These are phyloP conservation scores for Backusella sp. DNA, from an alignment of 192 early-diverging fungal species.

Conservation along the genomic window DNA sequence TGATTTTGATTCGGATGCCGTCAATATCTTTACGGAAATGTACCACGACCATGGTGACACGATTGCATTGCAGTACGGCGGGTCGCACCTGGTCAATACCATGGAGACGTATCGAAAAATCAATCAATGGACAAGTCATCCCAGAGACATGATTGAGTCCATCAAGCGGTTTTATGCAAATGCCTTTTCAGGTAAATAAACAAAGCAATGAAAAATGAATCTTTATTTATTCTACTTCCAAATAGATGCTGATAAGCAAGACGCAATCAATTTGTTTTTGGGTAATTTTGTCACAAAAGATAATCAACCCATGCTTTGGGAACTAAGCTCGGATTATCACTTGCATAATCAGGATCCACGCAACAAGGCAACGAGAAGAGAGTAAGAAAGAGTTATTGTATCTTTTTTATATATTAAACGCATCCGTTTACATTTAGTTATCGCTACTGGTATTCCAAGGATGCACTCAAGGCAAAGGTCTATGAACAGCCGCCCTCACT, in stretches of 20 bases:
- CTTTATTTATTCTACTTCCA: not conserved
- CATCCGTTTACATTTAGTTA: slow-evolving; percentile 42
- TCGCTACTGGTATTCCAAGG: slow-evolving; percentile 59
- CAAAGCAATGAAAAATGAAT: too few relatives aligned
- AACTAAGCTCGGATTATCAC: slow-evolving; percentile 72
- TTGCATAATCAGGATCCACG: slow-evolving; percentile 71
- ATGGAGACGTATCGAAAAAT: slow-evolving; percentile 97
- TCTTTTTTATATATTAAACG: not conserved
- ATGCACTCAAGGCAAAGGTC: slow-evolving; percentile 39
- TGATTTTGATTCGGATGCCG: slow-evolving; percentile 90
- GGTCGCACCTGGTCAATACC: slow-evolving; percentile 96
- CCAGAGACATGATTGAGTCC: slow-evolving; percentile 94
- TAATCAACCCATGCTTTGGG: slow-evolving; percentile 66
- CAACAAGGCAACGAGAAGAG: slow-evolving; percentile 39
- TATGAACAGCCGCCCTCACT: slow-evolving; percentile 13
- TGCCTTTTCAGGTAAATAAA: slow-evolving; percentile 72
- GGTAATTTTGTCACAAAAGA: slow-evolving; percentile 65
- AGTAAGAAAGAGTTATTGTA: slow-evolving; percentile 38
- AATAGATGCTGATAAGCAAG: slow-evolving; percentile 93
- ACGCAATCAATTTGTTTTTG: slow-evolving; percentile 90
- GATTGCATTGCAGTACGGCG: slow-evolving; percentile 93
- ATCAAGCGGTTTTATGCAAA: slow-evolving; percentile 92
- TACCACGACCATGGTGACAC: slow-evolving; percentile 98
- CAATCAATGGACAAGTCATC: slow-evolving; percentile 92
- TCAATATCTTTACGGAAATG: slow-evolving; percentile 94